Evolutionary conservation across 805 yeast species (phyloP).

Genomic region (Gaillardinia entomophila): DNA sequence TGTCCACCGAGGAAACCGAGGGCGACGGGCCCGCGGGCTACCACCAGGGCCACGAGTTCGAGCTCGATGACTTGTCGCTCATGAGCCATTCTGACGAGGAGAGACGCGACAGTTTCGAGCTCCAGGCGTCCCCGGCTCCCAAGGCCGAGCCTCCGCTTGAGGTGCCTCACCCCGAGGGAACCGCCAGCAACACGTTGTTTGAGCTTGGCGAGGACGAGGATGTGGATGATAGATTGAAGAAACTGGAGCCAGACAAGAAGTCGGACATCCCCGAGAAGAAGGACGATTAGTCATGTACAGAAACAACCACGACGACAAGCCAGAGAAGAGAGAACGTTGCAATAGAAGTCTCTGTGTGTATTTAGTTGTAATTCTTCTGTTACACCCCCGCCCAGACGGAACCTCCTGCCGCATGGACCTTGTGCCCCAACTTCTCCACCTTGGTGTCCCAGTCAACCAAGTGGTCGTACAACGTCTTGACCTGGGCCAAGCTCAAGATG

Average conservation of each 20-base stretch:
- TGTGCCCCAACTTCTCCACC: slow-evolving; percentile 54
- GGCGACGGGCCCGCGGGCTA: slow-evolving; percentile 16
- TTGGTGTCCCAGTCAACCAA: slow-evolving; percentile 73
- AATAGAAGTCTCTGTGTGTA: too few species aligned
- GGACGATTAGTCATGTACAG: too few species aligned
- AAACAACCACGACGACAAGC: too few species aligned
- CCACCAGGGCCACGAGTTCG: slow-evolving; percentile 44
- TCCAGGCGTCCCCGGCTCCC: slow-evolving; percentile 12
- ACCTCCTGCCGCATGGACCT: slow-evolving; percentile 34
- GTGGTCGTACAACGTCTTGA: slow-evolving; percentile 66
- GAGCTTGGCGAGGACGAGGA: slow-evolving; percentile 36
- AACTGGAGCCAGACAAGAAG: neutral
- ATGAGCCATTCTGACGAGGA: slow-evolving; percentile 44
- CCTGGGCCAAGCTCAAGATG: slow-evolving; percentile 78
- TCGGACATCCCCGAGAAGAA: neutral
- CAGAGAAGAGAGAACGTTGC: too few species aligned
- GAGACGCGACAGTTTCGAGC: slow-evolving; percentile 28
- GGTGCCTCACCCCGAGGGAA: slow-evolving; percentile 10
- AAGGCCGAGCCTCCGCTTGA: slow-evolving; percentile 30
- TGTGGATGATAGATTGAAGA: slow-evolving; percentile 2
- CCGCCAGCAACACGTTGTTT: slow-evolving; percentile 29
- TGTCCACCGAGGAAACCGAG: slow-evolving; percentile 73
- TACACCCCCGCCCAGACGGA: slow-evolving; percentile 33
- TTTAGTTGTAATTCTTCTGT: too few species aligned
- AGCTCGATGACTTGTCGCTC: slow-evolving; percentile 52